These are phyloP conservation scores for Patellaria atrata DNA, from an alignment of 495 filamentous ascomycete species.

Conservation along the genomic window DNA sequence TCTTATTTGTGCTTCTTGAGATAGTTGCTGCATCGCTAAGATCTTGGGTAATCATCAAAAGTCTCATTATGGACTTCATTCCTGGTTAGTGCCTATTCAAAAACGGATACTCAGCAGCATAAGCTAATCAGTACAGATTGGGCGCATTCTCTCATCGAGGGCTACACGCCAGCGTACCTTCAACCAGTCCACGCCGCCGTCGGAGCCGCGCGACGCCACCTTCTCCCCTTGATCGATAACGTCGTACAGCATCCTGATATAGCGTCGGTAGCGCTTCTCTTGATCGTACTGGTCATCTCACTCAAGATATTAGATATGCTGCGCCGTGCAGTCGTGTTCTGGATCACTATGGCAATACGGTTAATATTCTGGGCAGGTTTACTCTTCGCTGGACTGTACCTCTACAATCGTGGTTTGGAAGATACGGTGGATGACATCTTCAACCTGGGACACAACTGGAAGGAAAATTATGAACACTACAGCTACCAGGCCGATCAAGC, in stretches of 20 bases:
- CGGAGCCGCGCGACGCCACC: constrained; percentile 3
- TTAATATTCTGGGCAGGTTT: constrained; percentile 46
- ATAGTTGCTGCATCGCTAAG: too few relatives aligned
- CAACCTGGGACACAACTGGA: constrained; percentile 39
- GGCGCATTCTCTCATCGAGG: too few relatives aligned
- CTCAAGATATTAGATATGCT: constrained; percentile 54
- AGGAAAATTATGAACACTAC: constrained; percentile 31
- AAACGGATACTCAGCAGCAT: too few relatives aligned
- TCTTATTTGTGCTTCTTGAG: too few relatives aligned
- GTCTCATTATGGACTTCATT: too few relatives aligned
- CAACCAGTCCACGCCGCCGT: constrained; percentile 2
- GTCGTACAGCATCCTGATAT: constrained; percentile 42
- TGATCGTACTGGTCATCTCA: constrained; percentile 42
- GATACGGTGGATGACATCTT: constrained; percentile 41
- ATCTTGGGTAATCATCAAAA: too few relatives aligned
- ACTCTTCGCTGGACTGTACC: constrained; percentile 33
- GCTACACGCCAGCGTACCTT: constrained; percentile 6
- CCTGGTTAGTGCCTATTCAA: too few relatives aligned
- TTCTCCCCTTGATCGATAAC: constrained; percentile 37
- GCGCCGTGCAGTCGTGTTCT: constrained; percentile 55
- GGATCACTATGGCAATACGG: constrained; percentile 45
- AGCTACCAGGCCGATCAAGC: constrained; percentile 7
- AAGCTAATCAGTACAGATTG: too few relatives aligned
- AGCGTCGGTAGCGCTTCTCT: constrained; percentile 40
- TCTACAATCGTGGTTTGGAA: constrained; percentile 52